Percentiles rank a stretch among this genome's conserved stretches.
phyloP scores from a whole-genome alignment of 139 green algal species.

The Helicosporidium sp. region DNA sequence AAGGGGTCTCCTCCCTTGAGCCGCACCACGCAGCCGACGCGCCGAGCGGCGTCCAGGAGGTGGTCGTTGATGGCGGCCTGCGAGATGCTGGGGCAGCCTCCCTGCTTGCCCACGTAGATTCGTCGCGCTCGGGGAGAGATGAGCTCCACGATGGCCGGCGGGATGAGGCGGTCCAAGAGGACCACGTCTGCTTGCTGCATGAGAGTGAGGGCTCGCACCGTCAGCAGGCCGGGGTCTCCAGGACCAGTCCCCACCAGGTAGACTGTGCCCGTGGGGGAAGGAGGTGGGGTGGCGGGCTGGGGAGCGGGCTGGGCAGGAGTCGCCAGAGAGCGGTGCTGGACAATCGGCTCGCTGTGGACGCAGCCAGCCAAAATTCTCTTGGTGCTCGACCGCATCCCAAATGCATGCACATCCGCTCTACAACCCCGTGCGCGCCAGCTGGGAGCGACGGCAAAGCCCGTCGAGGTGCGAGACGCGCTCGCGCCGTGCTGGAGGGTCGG shows the following conservation, averaged over 20 bases:
- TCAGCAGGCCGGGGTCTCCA: constrained; percentile 85
- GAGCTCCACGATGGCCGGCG: constrained; percentile 70
- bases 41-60: constrained; percentile 67
- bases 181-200: constrained; percentile 88
- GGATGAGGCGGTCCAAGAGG: constrained; percentile 87
- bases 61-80: constrained; percentile 87
- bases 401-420: too few species aligned
- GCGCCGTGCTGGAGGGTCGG: too few species aligned
- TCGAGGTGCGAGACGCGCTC: too few species aligned
- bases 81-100: constrained; percentile 76
- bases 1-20: constrained; percentile 88
- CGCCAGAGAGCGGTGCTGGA: too few species aligned
- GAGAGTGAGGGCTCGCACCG: constrained; percentile 62
- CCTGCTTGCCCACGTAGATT: constrained; percentile 93
- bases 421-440: too few species aligned
- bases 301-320: too few species aligned
- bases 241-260: constrained; percentile 89
- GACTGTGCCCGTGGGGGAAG: too few species aligned
- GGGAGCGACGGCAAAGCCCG: too few species aligned
- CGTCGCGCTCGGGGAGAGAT: constrained; percentile 49
- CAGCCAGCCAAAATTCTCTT: too few species aligned
- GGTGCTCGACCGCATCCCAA: too few species aligned
- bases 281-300: too few species aligned
- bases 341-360: too few species aligned
- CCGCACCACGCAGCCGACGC: constrained; percentile 44